These are phyloP conservation scores for Colletotrichum godetiae DNA, from an alignment of 2,329 filamentous ascomycete species.

Conservation along the genomic window DNA sequence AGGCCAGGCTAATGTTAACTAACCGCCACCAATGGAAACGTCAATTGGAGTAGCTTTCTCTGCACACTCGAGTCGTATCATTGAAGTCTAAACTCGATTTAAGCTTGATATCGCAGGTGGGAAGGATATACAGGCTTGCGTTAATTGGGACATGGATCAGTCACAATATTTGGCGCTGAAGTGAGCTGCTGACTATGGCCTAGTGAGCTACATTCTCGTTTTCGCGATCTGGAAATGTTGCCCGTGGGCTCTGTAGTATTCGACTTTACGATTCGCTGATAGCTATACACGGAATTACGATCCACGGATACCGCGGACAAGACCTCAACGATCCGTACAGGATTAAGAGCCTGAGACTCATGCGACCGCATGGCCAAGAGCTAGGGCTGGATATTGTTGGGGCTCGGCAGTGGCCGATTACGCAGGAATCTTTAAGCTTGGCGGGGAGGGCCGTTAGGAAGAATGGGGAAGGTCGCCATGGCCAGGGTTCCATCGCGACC, in stretches of 20 bases:
- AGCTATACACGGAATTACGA: no score
- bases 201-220: neutral
- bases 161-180: neutral
- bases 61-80: no score
- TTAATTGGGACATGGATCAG: neutral
- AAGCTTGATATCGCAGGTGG: neutral
- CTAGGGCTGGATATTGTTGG: neutral
- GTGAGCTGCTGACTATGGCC: neutral
- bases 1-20: neutral
- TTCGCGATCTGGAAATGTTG: neutral
- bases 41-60: neutral
- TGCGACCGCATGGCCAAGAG: neutral
- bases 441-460: constrained; percentile 15
- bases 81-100: neutral
- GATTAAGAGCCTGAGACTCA: neutral
- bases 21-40: neutral
- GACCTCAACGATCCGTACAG: no score
- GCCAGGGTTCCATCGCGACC: constrained; percentile 24
- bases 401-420: constrained; percentile 24
- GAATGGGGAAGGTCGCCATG: constrained; percentile 23
- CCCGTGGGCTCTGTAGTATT: no score
- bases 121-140: neutral
- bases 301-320: no score
- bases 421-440: constrained; percentile 17
- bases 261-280: no score